Base-by-base conservation (phyloP, 1,284 basidiomycete species). In the Malassezia sp. region DNA sequence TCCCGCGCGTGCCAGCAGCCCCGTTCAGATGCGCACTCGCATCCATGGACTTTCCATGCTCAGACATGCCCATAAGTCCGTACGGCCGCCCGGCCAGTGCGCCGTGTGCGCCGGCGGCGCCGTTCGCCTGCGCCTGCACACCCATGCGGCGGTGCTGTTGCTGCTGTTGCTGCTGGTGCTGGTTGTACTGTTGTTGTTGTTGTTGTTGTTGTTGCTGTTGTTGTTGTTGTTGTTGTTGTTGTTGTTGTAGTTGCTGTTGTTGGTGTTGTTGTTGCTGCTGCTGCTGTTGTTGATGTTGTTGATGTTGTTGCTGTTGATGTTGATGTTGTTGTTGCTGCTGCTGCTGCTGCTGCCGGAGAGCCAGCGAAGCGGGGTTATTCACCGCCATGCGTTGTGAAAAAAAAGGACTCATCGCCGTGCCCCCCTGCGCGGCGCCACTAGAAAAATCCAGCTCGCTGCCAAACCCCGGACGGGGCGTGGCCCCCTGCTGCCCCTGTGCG, bases 21-120 rank as follows among this genome's bases (percentile, higher is more conserved):
- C n/a, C 28, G 22, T 37, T 17, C 24, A 21, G 14, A 5, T n/a
- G 9, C 6, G 12, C 32, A 32, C 29, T n/a, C n/a, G n/a, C 49
- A 50, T 52, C 42, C 36, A 26, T 39, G 3, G 24, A 12, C 17
- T n/a, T n/a, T n/a, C n/a, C n/a, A n/a, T 22, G 23, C 18, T 38
- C 37, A n/a, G 8, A 11, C 12, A 38, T n/a, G 3, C 37, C 37
- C 37, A 38, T 38, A 12, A 38, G 26, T 17, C 23, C 26, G 18
- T 22, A 15, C 50, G 55, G 29, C 39, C 53, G 3, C 47, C 51
- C 5, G 49, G 45, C 27, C 52, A 56, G 30, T 59, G 52, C 37
- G 36, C 38, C 6, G 45, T 41, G 33, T 53, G 31, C 2, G 52
- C 5, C 54, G 52, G 3, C 32, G 42, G 14, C 52, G 39, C 18